Base-by-base conservation (phyloP, 1,284 basidiomycete species). In the Ganoderma meredithae region DNA sequence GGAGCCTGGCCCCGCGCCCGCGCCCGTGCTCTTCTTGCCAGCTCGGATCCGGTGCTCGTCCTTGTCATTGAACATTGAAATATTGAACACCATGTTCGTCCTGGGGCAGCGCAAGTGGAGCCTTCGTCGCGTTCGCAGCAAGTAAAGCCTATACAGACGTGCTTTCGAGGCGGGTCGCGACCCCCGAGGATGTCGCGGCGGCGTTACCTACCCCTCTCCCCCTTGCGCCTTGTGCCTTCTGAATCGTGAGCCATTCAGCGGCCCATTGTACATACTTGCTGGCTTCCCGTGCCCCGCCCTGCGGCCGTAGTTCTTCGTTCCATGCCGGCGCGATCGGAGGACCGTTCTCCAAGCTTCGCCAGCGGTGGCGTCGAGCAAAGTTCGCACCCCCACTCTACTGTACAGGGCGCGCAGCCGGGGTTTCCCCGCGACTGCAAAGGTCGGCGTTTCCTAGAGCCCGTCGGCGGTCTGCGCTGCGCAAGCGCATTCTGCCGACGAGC, bases 151-250 rank as follows among this genome's bases (percentile, higher is more conserved):
- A 62, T 39, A 33, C 43, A 44, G 8, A 43, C n/a, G 13, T 1
- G 19, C 33, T 33, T 33, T 41, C 49, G 31, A 17, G 25, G 33
- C 44, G 47, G 27, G 25, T 13, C 31, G 53, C 47, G 31, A 36
- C 43, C 58, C 33, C 66, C 66, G 66, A 67, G 66, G 62, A 63
- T 64, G 15, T 13, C 22, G 66, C 66, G 66, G 63, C 55, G 65
- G 56, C 65, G 36, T 10, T 10, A 39, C 36, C 36, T 31, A 5
- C 31, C 31, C 31, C 31, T 31, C 31, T 31, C 31, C 12, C 27
- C 61, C 60, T 44, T 31, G 15, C 10, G 27, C 43, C 41, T 62
- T 62, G 43, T 2, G 27, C 22, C 25, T 22, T 15, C 31, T 49
- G 19, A 39, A 10, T 1, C 19, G 52, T 12, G 52, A 27, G 27